phyloP scores from a whole-genome alignment of 148 eudicot genomes.

The Tetragonia tetragonoides region DNA sequence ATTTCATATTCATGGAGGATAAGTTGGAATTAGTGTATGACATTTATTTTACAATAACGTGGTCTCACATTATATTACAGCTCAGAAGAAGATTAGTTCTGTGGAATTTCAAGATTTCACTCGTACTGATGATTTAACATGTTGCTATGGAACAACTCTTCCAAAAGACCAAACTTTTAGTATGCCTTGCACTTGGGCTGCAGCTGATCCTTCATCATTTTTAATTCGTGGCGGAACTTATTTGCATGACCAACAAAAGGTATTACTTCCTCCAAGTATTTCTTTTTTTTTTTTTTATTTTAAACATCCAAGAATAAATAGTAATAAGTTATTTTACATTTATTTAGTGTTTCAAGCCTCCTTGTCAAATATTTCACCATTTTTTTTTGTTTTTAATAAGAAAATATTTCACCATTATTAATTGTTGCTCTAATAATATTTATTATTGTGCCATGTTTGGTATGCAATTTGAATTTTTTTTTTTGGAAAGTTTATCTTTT shows the following conservation, averaged over 20 bases:
- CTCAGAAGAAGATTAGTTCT: constrained; percentile 52
- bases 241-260: constrained; percentile 55
- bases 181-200: constrained; percentile 58
- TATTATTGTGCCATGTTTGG: no score
- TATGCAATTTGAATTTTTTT: no score
- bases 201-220: constrained; percentile 57
- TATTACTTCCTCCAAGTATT: constrained; percentile 2
- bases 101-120: constrained; percentile 46
- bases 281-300: no score
- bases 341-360: no score
- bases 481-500: no score
- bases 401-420: no score
- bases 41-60: no score
- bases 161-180: constrained; percentile 44
- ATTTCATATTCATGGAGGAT: background rate
- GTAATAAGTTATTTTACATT: no score
- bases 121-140: constrained; percentile 37
- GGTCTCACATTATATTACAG: constrained; percentile 27
- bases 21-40: background rate
- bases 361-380: no score
- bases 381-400: no score
- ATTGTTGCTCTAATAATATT: no score
- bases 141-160: constrained; percentile 52
- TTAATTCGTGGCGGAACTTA: constrained; percentile 60
- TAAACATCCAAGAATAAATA: no score